Percentiles rank a stretch among this genome's conserved stretches.
Evolutionary conservation across 768 basidiomycete genomes (phyloP).

Genomic region (Postia placenta): DNA sequence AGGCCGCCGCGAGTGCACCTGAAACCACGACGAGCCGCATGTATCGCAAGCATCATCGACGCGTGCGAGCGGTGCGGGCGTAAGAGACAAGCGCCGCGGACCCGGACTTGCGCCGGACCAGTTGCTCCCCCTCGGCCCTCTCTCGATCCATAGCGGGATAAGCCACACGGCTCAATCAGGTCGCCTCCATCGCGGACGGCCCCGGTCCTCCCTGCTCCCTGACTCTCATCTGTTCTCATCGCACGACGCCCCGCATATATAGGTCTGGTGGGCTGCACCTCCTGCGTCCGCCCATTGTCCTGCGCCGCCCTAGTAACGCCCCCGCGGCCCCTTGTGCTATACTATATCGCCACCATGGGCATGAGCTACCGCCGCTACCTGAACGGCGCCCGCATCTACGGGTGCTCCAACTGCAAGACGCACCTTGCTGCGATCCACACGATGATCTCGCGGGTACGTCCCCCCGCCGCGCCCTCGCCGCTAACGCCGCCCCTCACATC

Average conservation of each 20-base stretch:
- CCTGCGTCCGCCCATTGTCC: not conserved
- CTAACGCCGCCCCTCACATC: too few species aligned
- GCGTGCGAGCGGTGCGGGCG: slow-evolving; percentile 1
- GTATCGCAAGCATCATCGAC: not conserved
- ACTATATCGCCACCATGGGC: slow-evolving; percentile 57
- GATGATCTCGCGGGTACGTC: slow-evolving; percentile 80
- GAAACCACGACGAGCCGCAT: not conserved
- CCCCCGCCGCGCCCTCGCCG: not conserved
- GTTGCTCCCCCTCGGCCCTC: too few species aligned
- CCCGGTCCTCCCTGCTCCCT: not conserved
- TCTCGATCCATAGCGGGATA: slow-evolving; percentile 1
- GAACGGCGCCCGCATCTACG: slow-evolving; percentile 79
- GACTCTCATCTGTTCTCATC: slow-evolving; percentile 1
- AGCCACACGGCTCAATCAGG: slow-evolving; percentile 4
- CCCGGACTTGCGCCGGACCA: not conserved
- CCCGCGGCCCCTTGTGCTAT: not conserved
- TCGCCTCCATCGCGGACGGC: not conserved
- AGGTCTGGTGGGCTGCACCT: slow-evolving; percentile 1
- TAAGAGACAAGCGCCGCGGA: slow-evolving; percentile 1
- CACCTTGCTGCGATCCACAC: slow-evolving; percentile 89
- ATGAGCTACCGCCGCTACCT: slow-evolving; percentile 88
- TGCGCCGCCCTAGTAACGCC: not conserved
- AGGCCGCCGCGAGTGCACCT: too few species aligned
- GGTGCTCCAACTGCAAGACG: slow-evolving; percentile 81
- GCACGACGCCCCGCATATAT: slow-evolving; percentile 3